A percentile compares a stretch with the other conserved stretches of the same genome.
These are phyloP conservation scores for Salvia splendens DNA, from an alignment of 257 asterid genomes.

Conservation along the genomic window DNA sequence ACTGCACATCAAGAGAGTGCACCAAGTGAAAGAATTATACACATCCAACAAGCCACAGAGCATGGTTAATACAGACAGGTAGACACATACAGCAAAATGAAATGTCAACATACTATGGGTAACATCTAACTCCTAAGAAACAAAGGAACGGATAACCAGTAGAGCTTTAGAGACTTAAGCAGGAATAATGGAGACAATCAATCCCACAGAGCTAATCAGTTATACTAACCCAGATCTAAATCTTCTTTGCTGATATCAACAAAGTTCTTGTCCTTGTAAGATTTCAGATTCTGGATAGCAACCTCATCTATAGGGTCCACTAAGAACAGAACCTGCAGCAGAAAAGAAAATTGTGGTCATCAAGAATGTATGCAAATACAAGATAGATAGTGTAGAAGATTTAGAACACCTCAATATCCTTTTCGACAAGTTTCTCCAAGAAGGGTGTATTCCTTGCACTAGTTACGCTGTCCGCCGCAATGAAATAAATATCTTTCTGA, in stretches of 20 bases:
- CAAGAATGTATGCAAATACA: constrained; percentile 6
- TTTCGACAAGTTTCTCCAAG: constrained; percentile 87
- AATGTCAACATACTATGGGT: not conserved
- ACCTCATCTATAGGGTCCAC: constrained; percentile 98
- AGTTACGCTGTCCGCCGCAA: constrained; percentile 85
- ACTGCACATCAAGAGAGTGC: constrained; percentile 5
- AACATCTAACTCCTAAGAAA: constrained; percentile 7
- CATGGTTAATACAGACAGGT: not conserved
- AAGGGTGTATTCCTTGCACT: constrained; percentile 95
- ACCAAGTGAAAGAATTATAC: not conserved
- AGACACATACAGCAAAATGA: not conserved
- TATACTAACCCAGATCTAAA: constrained; percentile 82
- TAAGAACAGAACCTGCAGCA: constrained; percentile 74
- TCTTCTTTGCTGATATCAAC: constrained; percentile 97
- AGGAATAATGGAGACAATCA: not conserved
- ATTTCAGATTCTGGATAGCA: constrained; percentile 84
- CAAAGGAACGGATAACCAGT: not conserved
- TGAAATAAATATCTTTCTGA: constrained; percentile 83
- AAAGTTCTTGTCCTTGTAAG: constrained; percentile 82
- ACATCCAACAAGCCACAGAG: not conserved
- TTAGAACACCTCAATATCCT: constrained; percentile 77
- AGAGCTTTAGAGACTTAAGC: constrained; percentile 3
- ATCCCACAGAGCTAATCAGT: constrained; percentile 20
- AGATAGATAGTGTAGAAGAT: constrained; percentile 12
- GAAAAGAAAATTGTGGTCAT: not conserved